Conservation (phyloP, 306 rosid genomes). For the Fragaria vesca region DNA sequence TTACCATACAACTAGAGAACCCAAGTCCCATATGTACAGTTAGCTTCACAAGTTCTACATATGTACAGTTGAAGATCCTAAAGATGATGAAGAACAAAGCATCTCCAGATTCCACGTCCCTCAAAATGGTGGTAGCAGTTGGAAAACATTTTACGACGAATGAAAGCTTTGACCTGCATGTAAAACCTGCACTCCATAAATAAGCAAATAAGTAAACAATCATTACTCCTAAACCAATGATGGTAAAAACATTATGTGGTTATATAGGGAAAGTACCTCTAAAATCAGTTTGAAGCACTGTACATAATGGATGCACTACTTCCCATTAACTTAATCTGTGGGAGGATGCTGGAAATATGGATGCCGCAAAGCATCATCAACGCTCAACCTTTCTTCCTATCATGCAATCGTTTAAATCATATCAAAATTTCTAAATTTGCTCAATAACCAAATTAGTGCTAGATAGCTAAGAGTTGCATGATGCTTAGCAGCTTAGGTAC, state of each 20-base stretch:
- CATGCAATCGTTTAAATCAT: constrained; percentile 20
- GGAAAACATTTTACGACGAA: constrained; percentile 54
- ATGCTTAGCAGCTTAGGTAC: background rate
- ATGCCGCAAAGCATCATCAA: constrained; percentile 80
- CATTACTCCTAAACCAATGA: background rate
- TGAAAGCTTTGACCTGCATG: background rate
- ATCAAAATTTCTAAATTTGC: background rate
- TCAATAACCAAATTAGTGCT: background rate
- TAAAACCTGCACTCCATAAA: background rate
- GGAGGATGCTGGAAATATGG: constrained; percentile 74
- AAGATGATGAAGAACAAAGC: constrained; percentile 43
- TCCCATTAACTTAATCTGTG: constrained; percentile 32
- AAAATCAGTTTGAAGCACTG: background rate
- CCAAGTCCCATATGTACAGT: background rate
- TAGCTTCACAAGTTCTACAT: background rate
- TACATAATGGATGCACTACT: background rate
- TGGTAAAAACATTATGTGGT: background rate
- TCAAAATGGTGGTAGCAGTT: constrained; percentile 73
- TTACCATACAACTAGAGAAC: background rate
- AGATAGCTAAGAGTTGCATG: background rate
- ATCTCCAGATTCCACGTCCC: constrained; percentile 33
- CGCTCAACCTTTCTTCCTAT: constrained; percentile 78
- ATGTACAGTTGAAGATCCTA: constrained; percentile 1
- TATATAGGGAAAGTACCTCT: background rate
- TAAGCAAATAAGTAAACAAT: background rate